Base-by-base conservation (phyloP, 306 rosid species). In the Senna tora region DNA sequence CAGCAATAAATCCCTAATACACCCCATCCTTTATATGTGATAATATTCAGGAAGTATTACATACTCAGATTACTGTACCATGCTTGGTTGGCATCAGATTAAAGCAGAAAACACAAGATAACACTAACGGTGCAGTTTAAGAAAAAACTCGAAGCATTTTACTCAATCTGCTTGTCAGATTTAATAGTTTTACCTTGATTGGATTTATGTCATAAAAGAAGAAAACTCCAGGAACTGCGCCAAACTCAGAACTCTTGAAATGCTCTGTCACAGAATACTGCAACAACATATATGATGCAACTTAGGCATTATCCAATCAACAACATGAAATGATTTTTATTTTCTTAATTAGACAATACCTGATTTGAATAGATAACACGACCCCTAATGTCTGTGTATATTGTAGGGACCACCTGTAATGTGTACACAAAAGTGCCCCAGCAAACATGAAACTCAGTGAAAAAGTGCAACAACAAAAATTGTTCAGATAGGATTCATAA, bases 251-350 rank as follows among this genome's bases (percentile, higher is more conserved):
- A 81, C 84, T 84, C 83, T 84, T 90, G 75, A 84, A 92, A 88
- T 92, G 98, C 86, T 92, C 96, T 5, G 96, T 92, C 61, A 90
- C 96, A 42, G 98, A 92, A 79, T 90, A 92, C 96, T 92, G 66
- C 49, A 78, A 86, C 47, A 65, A 83, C 76, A 71, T 58, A 63
- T 32, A 53, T 0, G 21, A 60, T 43, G 74, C 61, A 69, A 72
- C 63, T 80, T 32, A 77, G 76, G 25, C 55, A 71, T 45, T 63
- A 80, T 53, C 36, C 58, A 50, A 46, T 11, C 34, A 33, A 71
- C 28, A 33, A 72, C 19, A 73, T 16, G 56, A 19, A 62, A 81
- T 66, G 19, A 38, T 39, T 22, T 65, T 21, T 71, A n/a, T 51
- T 49, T 72, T 5, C 2, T 55, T 9, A 17, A 68, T 65, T 65